phyloP scores from a whole-genome alignment of 208 protist species.

The Leptomonas seymouri region DNA sequence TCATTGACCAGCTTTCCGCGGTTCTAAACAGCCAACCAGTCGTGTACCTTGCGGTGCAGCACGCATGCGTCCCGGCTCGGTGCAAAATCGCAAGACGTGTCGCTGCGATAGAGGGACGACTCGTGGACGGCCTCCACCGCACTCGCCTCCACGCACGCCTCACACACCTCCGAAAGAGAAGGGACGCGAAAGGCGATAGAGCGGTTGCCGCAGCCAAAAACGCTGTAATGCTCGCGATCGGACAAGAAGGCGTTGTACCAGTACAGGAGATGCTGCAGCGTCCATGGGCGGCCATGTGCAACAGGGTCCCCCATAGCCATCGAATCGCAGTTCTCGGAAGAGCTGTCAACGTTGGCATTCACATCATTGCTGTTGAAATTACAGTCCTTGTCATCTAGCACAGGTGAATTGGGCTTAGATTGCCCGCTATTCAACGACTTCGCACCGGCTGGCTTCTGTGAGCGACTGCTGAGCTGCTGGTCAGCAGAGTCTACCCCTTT shows the following conservation, averaged over 20 bases:
- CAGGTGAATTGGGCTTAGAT: neutral
- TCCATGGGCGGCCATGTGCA: conserved; percentile 35
- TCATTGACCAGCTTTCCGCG: neutral
- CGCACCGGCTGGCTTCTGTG: neutral
- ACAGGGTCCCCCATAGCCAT: conserved; percentile 5
- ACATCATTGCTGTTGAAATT: neutral
- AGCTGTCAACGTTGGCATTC: neutral
- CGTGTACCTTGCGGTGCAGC: conserved; percentile 42
- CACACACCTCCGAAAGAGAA: conserved; percentile 45
- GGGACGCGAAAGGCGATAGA: conserved; percentile 43
- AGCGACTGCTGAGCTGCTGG: conserved; percentile 1
- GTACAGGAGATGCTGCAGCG: conserved; percentile 55
- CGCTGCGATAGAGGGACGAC: conserved; percentile 8
- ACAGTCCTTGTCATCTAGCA: neutral
- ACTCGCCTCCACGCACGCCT: conserved; percentile 36
- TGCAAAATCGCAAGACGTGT: conserved; percentile 12
- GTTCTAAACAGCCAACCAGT: conserved; percentile 43
- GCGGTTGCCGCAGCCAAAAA: conserved; percentile 58
- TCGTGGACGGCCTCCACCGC: conserved; percentile 21
- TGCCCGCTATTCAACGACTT: neutral
- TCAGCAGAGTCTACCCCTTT: neutral
- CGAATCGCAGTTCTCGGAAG: conserved; percentile 3
- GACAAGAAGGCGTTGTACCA: conserved; percentile 57
- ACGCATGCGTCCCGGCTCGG: conserved; percentile 32
- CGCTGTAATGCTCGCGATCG: conserved; percentile 37